A percentile compares a stretch with the other conserved stretches of the same genome.
These are phyloP conservation scores for Daldinia concentrica DNA, from an alignment of 495 filamentous ascomycete genomes.

Conservation along the genomic window DNA sequence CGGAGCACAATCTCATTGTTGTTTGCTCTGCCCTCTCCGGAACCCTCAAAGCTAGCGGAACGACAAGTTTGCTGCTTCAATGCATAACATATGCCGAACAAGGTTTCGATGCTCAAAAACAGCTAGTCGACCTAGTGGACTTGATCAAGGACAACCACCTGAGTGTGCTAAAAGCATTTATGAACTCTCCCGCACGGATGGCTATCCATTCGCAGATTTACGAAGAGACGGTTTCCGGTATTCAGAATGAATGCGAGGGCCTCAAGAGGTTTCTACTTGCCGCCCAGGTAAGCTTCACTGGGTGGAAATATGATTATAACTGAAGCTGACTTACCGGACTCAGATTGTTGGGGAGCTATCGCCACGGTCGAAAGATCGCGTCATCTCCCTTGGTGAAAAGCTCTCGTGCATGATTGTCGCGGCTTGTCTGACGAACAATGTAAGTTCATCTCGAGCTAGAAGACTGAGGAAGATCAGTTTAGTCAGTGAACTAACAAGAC, in stretches of 20 bases:
- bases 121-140: conserved; percentile 47
- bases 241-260: conserved; percentile 50
- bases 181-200: conserved; percentile 13
- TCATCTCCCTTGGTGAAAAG: conserved; percentile 52
- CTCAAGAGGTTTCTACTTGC: conserved; percentile 48
- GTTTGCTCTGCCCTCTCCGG: conserved; percentile 50
- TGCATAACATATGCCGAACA: conserved; percentile 48
- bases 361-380: conserved; percentile 49
- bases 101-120: conserved; percentile 39
- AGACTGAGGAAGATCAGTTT: not conserved
- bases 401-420: conserved; percentile 50
- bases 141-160: conserved; percentile 50
- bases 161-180: conserved; percentile 35
- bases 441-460: conserved; percentile 29
- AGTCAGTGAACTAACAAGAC: conserved; percentile 6
- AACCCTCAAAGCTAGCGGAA: conserved; percentile 47
- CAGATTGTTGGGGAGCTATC: conserved; percentile 54
- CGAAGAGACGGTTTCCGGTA: conserved; percentile 34
- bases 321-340: conserved; percentile 16
- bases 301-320: not conserved
- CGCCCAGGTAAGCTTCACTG: conserved; percentile 43
- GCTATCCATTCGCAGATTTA: conserved; percentile 28
- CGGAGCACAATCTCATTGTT: conserved; percentile 47
- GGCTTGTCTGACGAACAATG: conserved; percentile 47
- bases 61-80: conserved; percentile 48